Percentiles rank a stretch among this genome's conserved stretches.
phyloP scores from a whole-genome alignment of 345 rosid genomes.

The Leavenworthia alabamica region DNA sequence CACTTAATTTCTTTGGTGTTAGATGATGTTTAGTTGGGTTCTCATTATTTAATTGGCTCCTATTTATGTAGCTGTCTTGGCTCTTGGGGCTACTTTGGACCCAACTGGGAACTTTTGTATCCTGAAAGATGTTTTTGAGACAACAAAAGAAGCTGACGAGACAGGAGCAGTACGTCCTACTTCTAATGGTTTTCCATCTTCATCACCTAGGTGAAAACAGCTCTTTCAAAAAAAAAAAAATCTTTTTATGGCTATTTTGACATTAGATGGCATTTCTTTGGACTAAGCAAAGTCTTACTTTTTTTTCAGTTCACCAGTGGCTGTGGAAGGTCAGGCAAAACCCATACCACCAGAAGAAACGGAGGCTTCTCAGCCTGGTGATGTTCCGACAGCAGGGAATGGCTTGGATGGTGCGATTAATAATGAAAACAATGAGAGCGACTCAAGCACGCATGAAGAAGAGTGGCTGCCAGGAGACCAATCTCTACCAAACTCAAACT shows the following conservation, averaged over 20 bases:
- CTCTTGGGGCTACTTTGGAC: slow-evolving; percentile 35
- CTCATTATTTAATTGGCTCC: slow-evolving; percentile 4
- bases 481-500: slow-evolving; percentile 29
- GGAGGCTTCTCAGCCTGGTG: slow-evolving; percentile 27
- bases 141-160: slow-evolving; percentile 36
- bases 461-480: slow-evolving; percentile 37
- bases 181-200: slow-evolving; percentile 50
- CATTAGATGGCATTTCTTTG: neutral
- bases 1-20: neutral
- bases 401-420: slow-evolving; percentile 7
- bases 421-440: slow-evolving; percentile 32
- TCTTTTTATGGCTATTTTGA: neutral
- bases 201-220: slow-evolving; percentile 40
- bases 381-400: slow-evolving; percentile 34
- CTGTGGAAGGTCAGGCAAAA: slow-evolving; percentile 34
- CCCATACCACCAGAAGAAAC: slow-evolving; percentile 26
- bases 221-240: neutral
- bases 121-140: slow-evolving; percentile 33
- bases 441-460: slow-evolving; percentile 40
- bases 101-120: slow-evolving; percentile 24
- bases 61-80: slow-evolving; percentile 27
- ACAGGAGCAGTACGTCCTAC: slow-evolving; percentile 21
- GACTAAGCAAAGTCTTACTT: neutral
- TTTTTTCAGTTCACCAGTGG: slow-evolving; percentile 42
- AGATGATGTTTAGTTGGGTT: slow-evolving; percentile 10